Base-by-base conservation (phyloP, 257 asterid genomes). In the Thymus quinquecostatus region DNA sequence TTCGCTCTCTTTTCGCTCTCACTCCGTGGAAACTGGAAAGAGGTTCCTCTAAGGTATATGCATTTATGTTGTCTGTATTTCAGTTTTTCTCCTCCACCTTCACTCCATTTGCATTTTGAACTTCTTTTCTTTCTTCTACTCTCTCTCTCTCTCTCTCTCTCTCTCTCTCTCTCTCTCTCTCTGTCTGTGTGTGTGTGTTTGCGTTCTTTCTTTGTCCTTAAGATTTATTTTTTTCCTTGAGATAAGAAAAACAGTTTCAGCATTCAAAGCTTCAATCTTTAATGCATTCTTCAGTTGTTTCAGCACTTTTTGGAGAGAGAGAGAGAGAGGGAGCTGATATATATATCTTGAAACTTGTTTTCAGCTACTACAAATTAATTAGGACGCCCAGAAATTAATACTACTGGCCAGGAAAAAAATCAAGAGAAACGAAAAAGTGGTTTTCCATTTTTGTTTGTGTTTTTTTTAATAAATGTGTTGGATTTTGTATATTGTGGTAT, bases 381-480 rank as follows among this genome's bases (percentile, higher is more conserved):
- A 21, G 21, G 21, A 21, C 21, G 21, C 21, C 21, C 21, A 21
- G 21, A 21, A 21, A 21, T 21, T 21, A 21, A 21, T 21, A 21
- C 21, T 21, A 21, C 21, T 21, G 21, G 21, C 21, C 21, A 21
- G 21, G 21, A 21, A 21, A 21, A 21, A 21, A 21, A 21, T 21
- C 21, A 21, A 21, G 21, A 4, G 11, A 34, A 59, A 13, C 47
- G 40, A 32, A 59, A 34, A 62, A 21, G 6, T 29, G 33, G 36
- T 13, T 14, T 38, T 7, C 7, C 4, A 34, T 27, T 5, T 44
- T 45, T 27, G 21, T 10, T 29, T 11, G 6, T 64, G 28, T 38
- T 64, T 45, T 29, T 21, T 47, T 71, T 68, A 60, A 59, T 70
- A 41, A 59, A n/a, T 60, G 75, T 48, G 68, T 60, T 11, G 66